Percentiles rank a stretch among this genome's conserved stretches.
Conservation (phyloP, 2,329 filamentous ascomycete genomes). For the Bipolaris sorokiniana region DNA sequence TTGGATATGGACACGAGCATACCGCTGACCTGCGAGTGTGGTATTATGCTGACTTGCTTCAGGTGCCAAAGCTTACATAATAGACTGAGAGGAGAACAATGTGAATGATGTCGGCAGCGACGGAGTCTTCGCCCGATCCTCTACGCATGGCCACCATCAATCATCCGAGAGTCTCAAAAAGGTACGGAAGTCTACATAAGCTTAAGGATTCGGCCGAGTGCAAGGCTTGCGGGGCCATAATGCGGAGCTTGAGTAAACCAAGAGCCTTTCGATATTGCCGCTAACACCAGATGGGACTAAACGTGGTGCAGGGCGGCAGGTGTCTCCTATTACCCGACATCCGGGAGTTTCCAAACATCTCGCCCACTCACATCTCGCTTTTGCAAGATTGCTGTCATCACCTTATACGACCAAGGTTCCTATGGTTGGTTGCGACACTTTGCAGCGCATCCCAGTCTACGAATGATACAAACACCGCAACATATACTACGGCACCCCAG, state of each 20-base stretch:
- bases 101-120: neutral
- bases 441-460: neutral
- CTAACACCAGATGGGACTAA: slow-evolving; percentile 9
- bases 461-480: neutral
- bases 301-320: slow-evolving; percentile 10
- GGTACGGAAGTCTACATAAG: slow-evolving; percentile 17
- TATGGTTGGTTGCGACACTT: neutral
- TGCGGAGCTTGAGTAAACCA: slow-evolving; percentile 22
- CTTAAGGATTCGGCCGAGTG: slow-evolving; percentile 19
- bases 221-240: slow-evolving; percentile 17
- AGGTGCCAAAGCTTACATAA: neutral
- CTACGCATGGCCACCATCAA: neutral
- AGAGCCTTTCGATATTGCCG: slow-evolving; percentile 7
- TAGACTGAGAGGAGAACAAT: neutral
- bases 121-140: no score
- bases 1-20: slow-evolving; percentile 1
- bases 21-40: neutral
- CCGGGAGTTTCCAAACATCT: slow-evolving; percentile 20
- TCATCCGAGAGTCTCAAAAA: neutral
- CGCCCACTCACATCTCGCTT: slow-evolving; percentile 21
- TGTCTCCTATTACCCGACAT: slow-evolving; percentile 20
- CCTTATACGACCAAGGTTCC: neutral
- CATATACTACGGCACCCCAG: neutral
- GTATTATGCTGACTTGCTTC: neutral
- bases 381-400: slow-evolving; percentile 1